Evolutionary conservation across 1,284 basidiomycete genomes (phyloP), one percentile per base, ranked within the genome.

Genomic region (Ganoderma sp.): DNA sequence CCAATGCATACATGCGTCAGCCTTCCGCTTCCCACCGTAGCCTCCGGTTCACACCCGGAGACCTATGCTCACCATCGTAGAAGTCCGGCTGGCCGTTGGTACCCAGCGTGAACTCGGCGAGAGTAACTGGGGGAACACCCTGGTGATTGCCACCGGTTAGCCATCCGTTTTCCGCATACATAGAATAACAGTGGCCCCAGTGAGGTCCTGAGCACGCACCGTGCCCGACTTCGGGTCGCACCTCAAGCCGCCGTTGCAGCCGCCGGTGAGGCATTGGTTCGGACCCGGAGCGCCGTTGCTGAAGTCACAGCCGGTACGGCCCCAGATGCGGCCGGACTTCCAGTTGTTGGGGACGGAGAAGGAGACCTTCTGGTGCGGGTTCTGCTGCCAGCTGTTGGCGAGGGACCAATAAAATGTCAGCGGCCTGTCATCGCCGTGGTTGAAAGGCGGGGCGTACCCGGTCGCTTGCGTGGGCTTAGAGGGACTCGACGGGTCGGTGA

Each of bases 181-280:
- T 15, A 17, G 15, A 43, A 17, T 17, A 43, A 15, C 42, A 43
- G 42, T 17, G 42, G 37, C 37, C 2, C 37, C 37, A 43, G 15
- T 12, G 10, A 22, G 48, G 48, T 14, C 14, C 48, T 39, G 37
- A 15, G 32, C 7, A 67, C 71, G 52, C 56, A 81, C 81, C 6
- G 82, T 84, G 12, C 84, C 83, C 34, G 78, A 78, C 59, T 73
- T 64, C 6, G 76, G 67, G 71, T 82, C 81, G 68, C 85, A 86
- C 54, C 76, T 69, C 4, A 87, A 78, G 57, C 85, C 85, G 42
- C 85, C 83, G 69, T 82, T 83, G 75, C 83, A 84, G 25, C 83
- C 83, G 63, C 84, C 84, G 63, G 78, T 77, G 12, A 79, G 68
- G 72, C 84, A 86, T 32, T 79, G 77, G 60, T 76, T 81, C 6